A percentile compares a stretch with the other conserved stretches of the same genome.
phyloP scores from a whole-genome alignment of 257 asterid genomes.

The Prunella vulgaris region DNA sequence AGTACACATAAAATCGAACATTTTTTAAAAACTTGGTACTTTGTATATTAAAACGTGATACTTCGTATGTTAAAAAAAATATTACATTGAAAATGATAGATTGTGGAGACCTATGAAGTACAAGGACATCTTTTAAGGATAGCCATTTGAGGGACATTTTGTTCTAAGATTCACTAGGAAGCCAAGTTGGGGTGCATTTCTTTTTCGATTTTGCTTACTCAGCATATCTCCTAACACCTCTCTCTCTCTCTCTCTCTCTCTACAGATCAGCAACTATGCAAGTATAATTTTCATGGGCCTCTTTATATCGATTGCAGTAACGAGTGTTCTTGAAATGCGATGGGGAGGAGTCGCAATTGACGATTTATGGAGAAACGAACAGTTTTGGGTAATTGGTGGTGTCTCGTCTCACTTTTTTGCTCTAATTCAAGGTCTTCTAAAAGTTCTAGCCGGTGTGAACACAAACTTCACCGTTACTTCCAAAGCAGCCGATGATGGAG shows the following conservation, averaged over 20 bases:
- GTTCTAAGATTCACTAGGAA: too few relatives aligned
- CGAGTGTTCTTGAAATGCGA: constrained; percentile 49
- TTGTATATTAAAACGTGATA: too few relatives aligned
- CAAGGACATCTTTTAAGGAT: too few relatives aligned
- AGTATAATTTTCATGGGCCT: constrained; percentile 59
- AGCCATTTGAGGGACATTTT: too few relatives aligned
- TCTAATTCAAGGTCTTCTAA: constrained; percentile 56
- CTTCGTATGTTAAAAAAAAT: too few relatives aligned
- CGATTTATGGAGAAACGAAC: constrained; percentile 69
- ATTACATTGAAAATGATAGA: too few relatives aligned
- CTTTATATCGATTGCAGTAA: constrained; percentile 52
- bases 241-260: not conserved
- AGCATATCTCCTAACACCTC: not conserved
- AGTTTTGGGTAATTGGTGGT: constrained; percentile 69
- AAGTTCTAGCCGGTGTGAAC: constrained; percentile 61
- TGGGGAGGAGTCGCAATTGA: constrained; percentile 63
- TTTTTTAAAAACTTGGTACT: too few relatives aligned
- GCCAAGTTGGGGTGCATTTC: not conserved
- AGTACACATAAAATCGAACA: too few relatives aligned
- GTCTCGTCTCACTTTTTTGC: constrained; percentile 57
- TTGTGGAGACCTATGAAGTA: too few relatives aligned
- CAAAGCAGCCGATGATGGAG: constrained; percentile 61
- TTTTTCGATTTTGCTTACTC: not conserved
- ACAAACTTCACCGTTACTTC: constrained; percentile 60
- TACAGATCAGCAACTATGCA: constrained; percentile 60